phyloP scores from a whole-genome alignment of 116 monocot species.

The Trichopus zeylanicus region DNA sequence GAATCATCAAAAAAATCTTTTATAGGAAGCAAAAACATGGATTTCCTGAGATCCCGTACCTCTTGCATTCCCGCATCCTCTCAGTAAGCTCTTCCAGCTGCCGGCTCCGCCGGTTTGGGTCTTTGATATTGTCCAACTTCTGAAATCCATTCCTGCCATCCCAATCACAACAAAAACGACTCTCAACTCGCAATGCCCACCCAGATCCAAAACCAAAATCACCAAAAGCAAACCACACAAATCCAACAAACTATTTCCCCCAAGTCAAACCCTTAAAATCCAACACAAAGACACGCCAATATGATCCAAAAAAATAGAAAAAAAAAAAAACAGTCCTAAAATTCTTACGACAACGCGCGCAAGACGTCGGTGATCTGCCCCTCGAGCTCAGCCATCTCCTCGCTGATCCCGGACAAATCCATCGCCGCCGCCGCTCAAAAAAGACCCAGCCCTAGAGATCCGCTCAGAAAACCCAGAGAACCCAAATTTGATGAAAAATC shows the following conservation, averaged over 20 bases:
- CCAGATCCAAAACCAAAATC: background rate
- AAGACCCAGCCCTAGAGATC: background rate
- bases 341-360: constrained; percentile 50
- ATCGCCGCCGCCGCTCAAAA: constrained; percentile 11
- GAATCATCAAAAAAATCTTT: too few relatives aligned
- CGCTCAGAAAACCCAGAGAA: background rate
- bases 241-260: too few relatives aligned
- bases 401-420: constrained; percentile 43
- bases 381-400: constrained; percentile 49
- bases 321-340: background rate
- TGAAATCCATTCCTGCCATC: constrained; percentile 76
- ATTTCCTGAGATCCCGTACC: constrained; percentile 18
- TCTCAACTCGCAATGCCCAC: too few relatives aligned
- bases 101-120: constrained; percentile 52
- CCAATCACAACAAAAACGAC: background rate
- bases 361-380: constrained; percentile 49
- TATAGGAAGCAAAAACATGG: background rate
- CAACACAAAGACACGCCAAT: background rate
- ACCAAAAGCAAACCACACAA: background rate
- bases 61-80: constrained; percentile 89
- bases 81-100: constrained; percentile 86
- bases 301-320: background rate
- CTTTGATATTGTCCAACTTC: constrained; percentile 81
- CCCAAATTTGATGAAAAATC: too few relatives aligned
- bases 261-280: background rate